Base-by-base conservation (phyloP, 176 grass and related monocot genomes). In the Musa beccarii region DNA sequence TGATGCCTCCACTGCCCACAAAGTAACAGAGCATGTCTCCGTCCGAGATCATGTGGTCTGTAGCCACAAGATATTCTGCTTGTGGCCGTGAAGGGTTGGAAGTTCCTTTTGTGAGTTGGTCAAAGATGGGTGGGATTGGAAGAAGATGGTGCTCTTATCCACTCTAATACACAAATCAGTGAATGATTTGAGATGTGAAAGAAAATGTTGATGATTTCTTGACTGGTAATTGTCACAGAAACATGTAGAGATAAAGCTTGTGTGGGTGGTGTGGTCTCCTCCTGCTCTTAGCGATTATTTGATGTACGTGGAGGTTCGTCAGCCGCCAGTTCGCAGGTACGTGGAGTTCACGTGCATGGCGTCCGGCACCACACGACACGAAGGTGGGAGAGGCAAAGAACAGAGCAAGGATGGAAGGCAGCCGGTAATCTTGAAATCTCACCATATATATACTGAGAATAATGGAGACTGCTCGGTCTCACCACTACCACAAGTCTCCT, bases 311-410 rank as follows among this genome's bases (percentile, higher is more conserved):
- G 68, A 70, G 43, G 12, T 70, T 70, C 68, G 43, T 70, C 43
- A 49, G 9, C 68, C 68, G 49, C 68, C 68, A 17, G 43, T 51
- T 70, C 11, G 8, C 2, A 10, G 29, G 17, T 6, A 17, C 16
- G 16, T 11, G 68, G 68, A 70, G 43, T 9, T 70, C 68, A 70
- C 68, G 68, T 70, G 68, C 68, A 70, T 70, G 68, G 34, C 9
- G 43, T 51, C 51, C 3, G 26, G 0, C 17, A 51, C 67, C 67
- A 51, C 67, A 29, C 15, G 51, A 51, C 66, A 68, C 66, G 14
- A 34, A 49, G 66, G 62, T 64, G 34, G 16, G 8, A 34, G 34
- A 34, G 10, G 17, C 16, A 3, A 51, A 51, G 43, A 70, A 25
- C 8, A 10, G 13, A 21, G 8, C 12, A 70, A 51, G 25, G 34